Evolutionary conservation across 2,329 filamentous ascomycete species (phyloP), one percentile per base, ranked within the genome.

Genomic region (Eurotiales sp.): DNA sequence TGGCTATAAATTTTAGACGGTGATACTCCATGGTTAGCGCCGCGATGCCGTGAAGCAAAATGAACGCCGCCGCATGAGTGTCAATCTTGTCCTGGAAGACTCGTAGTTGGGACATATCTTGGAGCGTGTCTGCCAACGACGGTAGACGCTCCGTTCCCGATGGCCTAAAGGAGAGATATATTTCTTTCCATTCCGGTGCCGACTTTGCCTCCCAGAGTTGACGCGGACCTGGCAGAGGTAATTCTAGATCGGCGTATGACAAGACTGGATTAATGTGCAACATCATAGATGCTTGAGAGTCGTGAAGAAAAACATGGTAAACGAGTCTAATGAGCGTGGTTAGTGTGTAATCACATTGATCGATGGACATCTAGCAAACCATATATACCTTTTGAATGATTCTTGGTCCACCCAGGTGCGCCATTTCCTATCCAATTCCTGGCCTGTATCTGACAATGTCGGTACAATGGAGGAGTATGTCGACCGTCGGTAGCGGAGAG

Each of bases 251-350:
- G 0, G 83, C 77, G 59, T 87, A 89, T 0, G 85, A 86, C 56
- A 88, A 81, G 17, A 82, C 71, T 0, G 84, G 83, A 53, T 80
- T 84, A 19, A 79, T 82, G 49, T 86, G 72, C 3, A 86, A 75
- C 1, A 82, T 81, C 71, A 89, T 85, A 2, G 86, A 87, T 3
- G 80, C 76, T 54, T 87, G 83, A 0, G 83, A 76, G 59, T 89
- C 86, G 51, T 84, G 77, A 4, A 85, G 67, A 57, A 86, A 86
- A 12, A 81, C 71, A 60, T 85, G 82, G 53, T 86, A 83, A 3
- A 81, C 80, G 2, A 90, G 77, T 27, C 25, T 27, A 10, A n/a
- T n/a, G 25, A 5, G 5, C 10, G 25, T 27, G 5, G 25, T 27
- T 27, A 27, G 25, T 6, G 25, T 10, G 10, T 27, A 10, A 27